Base-by-base conservation (phyloP, 2,329 filamentous ascomycete species). In the Bipolaris oryzae region DNA sequence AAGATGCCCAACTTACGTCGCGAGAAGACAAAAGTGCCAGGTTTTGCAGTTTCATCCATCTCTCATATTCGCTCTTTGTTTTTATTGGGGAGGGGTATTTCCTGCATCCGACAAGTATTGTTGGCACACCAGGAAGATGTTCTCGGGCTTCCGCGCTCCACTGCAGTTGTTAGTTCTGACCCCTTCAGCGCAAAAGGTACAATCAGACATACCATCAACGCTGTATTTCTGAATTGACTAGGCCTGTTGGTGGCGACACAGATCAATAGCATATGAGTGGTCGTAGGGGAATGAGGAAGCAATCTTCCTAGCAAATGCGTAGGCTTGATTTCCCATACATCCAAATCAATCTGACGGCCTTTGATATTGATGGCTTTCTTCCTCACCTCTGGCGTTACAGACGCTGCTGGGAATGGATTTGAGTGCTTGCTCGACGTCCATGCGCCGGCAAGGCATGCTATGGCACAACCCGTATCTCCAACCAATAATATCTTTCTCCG, bases 101-200 rank as follows among this genome's bases (percentile, higher is more conserved):
- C 33, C 62, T 65, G 47, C 62, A 62, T 18, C 64, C 62, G 11
- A 64, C 59, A 6, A 66, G 61, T 35, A 66, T 50, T 18, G 56
- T 63, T 3, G 59, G 57, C 3, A 66, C 47, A 13, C 58, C 45
- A 1, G 45, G 38, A 4, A 64, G 42, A 23, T 55, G 54, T 11
- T 39, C 13, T n/a, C 59, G 47, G 7, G 59, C 60, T 51, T 64
- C 57, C 7, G 37, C 23, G 11, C 45, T 62, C 57, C 61, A 66
- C 59, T 65, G 28, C 2, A 5, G 41, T 38, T 2, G 23, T 50
- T 20, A 50, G 28, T 23, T 13, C 7, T n/a, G 10, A 41, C 9
- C 2, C 9, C 11, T 10, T 21, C 3, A 42, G 15, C 11, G 9
- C 15, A 21, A n/a, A 2, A 5, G 7, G 18, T n/a, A 31, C 23